Evolutionary conservation across 2,329 filamentous ascomycete genomes (phyloP), one percentile per base, ranked within the genome.

Genomic region (Trichoderma afroharzianum): DNA sequence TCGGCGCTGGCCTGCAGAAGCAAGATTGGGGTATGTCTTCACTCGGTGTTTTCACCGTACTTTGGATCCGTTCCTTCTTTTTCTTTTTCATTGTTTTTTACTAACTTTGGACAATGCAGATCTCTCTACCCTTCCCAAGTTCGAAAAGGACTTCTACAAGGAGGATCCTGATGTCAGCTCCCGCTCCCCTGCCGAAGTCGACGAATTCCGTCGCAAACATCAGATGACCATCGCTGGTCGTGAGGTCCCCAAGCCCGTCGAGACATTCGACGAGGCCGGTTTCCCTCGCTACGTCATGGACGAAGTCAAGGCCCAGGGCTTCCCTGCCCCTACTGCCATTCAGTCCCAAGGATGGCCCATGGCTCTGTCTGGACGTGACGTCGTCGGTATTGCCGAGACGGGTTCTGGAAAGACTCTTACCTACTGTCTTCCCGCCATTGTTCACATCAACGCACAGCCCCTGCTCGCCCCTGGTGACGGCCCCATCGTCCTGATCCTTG

Each of bases 141-240:
- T 99, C 85, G 96, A 99, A 82, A 99, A 99, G 85, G 95, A 93
- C 9, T 99, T 99, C 86, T 99, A 99, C 89, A 97, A 98, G 86
- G 96, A 98, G 84, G 91, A 96, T 80, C 88, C 91, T 36, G 89
- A 90, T 72, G 95, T 99, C 73, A 83, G 90, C 73, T 86, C 83
- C 78, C 93, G 96, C 79, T 90, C 93, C 14, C 81, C 88, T 55
- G 88, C 89, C 71, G 95, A 98, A 74, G 92, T 99, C 71, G 92
- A 95, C 32, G 92, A 91, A 70, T 99, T 97, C 87, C 93, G 96
- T 80, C 90, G 89, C 79, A 90, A 93, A 79, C 90, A 96, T 79
- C 87, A 93, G 79, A 98, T 99, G 83, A 88, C 94, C 59, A 87
- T 98, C 70, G 87, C 92, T 77, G 96, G 96, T 74, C 84, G 76